phyloP scores from a whole-genome alignment of 164 flowering plant species.

The Dillenia turbinata region DNA sequence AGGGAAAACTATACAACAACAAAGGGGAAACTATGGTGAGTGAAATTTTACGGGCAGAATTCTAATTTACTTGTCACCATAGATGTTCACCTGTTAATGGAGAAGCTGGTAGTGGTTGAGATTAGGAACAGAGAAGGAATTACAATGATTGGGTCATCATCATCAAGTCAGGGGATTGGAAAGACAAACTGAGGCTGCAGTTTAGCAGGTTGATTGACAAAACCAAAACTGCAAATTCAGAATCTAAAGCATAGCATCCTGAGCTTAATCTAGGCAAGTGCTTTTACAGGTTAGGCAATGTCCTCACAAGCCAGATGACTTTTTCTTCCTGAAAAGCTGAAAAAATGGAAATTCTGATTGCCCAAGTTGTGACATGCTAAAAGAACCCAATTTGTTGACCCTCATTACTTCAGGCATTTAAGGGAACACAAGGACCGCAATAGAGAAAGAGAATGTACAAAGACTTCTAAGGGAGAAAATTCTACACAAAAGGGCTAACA shows the following conservation, averaged over 20 bases:
- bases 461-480: too few species aligned
- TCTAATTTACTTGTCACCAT: too few species aligned
- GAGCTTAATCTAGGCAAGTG: slow-evolving; percentile 97
- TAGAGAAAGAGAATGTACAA: slow-evolving; percentile 18
- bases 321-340: slow-evolving; percentile 90
- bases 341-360: slow-evolving; percentile 96
- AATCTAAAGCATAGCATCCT: slow-evolving; percentile 90
- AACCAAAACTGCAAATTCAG: slow-evolving; percentile 98
- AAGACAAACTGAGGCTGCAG: too few species aligned
- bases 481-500: too few species aligned
- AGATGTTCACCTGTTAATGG: too few species aligned
- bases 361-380: slow-evolving; percentile 96
- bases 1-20: too few species aligned
- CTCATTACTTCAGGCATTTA: slow-evolving; percentile 99
- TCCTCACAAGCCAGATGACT: slow-evolving; percentile 86
- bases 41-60: too few species aligned
- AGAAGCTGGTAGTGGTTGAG: too few species aligned
- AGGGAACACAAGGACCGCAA: slow-evolving; percentile 95
- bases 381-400: slow-evolving; percentile 87
- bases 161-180: too few species aligned
- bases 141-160: too few species aligned
- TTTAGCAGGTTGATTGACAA: slow-evolving; percentile 53
- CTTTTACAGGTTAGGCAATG: slow-evolving; percentile 94
- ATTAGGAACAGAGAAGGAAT: too few species aligned
- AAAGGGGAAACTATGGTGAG: too few species aligned